Evolutionary conservation across 192 early-diverging fungal genomes (phyloP).

Genomic region (Coemansia sp.): DNA sequence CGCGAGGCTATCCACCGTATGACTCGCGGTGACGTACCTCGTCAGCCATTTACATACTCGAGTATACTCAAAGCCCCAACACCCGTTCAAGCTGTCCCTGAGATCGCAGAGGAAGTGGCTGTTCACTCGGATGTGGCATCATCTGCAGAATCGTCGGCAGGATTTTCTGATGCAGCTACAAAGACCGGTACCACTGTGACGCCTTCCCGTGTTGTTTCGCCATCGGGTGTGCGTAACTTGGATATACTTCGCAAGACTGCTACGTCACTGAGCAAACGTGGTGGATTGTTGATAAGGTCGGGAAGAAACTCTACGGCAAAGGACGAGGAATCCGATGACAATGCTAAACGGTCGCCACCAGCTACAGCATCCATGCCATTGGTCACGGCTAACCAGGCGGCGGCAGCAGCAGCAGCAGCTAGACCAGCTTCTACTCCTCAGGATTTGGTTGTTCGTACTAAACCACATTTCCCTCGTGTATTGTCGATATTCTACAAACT

Average conservation of each 20-base stretch:
- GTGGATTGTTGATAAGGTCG: slow-evolving; percentile 29
- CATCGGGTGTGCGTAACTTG: slow-evolving; percentile 25
- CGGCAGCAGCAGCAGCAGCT: too few relatives aligned
- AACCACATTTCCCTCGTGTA: slow-evolving; percentile 31
- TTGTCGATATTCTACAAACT: slow-evolving; percentile 55
- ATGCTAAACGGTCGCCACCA: not conserved
- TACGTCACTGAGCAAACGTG: slow-evolving; percentile 42
- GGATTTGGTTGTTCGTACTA: slow-evolving; percentile 18
- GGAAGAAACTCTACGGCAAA: not conserved
- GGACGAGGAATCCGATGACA: not conserved
- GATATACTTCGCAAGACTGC: slow-evolving; percentile 47
- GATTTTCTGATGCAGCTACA: slow-evolving; percentile 27
- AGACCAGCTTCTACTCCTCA: not conserved
- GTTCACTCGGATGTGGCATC: not conserved
- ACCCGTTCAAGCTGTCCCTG: not conserved
- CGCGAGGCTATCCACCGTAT: slow-evolving; percentile 49
- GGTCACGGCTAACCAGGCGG: not conserved
- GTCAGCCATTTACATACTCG: slow-evolving; percentile 28
- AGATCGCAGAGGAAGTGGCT: not conserved
- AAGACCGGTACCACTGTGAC: slow-evolving; percentile 25
- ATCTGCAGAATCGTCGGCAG: slow-evolving; percentile 11
- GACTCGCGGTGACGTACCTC: slow-evolving; percentile 16
- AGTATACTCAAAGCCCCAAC: not conserved
- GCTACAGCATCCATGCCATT: not conserved
- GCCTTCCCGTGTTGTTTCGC: not conserved